A percentile compares a stretch with the other conserved stretches of the same genome.
phyloP scores from a whole-genome alignment of 1,139 yeast species.

The Torulaspora pretoriensis region DNA sequence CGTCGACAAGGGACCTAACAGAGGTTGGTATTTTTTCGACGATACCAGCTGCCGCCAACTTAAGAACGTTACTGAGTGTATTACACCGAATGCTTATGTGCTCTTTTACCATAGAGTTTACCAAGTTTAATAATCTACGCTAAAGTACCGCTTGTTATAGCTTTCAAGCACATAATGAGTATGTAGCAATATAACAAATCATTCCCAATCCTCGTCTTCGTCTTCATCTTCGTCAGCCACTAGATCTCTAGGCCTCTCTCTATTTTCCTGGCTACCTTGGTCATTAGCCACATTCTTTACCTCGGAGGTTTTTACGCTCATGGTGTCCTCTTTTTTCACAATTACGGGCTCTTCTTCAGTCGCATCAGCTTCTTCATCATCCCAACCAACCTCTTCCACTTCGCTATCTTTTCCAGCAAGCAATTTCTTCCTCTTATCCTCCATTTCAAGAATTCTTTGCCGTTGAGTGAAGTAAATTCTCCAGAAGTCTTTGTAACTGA shows the following conservation, averaged over 20 bases:
- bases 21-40: conserved; percentile 38
- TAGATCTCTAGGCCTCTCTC: conserved; percentile 16
- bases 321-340: conserved; percentile 20
- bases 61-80: conserved; percentile 29
- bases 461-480: conserved; percentile 59
- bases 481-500: conserved; percentile 71
- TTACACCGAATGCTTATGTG: conserved; percentile 63
- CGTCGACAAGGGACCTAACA: conserved; percentile 57
- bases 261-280: conserved; percentile 9
- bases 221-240: conserved; percentile 30
- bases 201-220: conserved; percentile 61
- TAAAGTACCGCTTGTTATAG: background rate
- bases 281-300: background rate
- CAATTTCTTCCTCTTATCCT: conserved; percentile 60
- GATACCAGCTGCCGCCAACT: conserved; percentile 33
- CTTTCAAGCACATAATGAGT: background rate
- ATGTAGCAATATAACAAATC: conserved; percentile 13
- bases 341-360: conserved; percentile 52
- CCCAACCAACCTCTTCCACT: conserved; percentile 30
- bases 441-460: conserved; percentile 55
- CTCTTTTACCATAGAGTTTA: conserved; percentile 50
- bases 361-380: conserved; percentile 34
- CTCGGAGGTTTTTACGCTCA: conserved; percentile 11
- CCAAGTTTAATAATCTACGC: conserved; percentile 12
- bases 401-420: conserved; percentile 34